phyloP scores from a whole-genome alignment of 192 early-diverging fungal species.

The Coemansia guatemalensis region DNA sequence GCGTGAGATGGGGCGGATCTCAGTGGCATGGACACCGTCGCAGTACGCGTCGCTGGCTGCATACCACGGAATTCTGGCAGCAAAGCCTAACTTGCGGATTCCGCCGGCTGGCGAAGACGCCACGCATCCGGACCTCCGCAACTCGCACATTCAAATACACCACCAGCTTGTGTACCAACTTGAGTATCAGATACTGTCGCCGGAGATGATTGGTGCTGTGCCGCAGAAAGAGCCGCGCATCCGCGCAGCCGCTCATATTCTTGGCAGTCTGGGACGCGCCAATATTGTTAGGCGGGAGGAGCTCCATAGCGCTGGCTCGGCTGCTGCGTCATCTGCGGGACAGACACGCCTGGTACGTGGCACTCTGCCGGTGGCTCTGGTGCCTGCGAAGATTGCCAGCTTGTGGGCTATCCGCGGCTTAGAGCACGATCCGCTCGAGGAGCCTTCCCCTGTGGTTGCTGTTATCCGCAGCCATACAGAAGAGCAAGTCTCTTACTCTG shows the following conservation, averaged over 20 bases:
- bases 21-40: constrained; percentile 3
- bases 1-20: constrained; percentile 17
- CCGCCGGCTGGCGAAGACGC: background rate
- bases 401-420: constrained; percentile 34
- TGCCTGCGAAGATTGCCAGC: constrained; percentile 21
- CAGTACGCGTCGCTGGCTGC: constrained; percentile 6
- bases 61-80: constrained; percentile 19
- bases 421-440: constrained; percentile 5
- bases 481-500: background rate
- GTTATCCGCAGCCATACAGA: background rate
- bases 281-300: constrained; percentile 44
- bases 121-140: constrained; percentile 25
- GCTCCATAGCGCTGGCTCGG: background rate
- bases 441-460: background rate
- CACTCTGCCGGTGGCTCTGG: constrained; percentile 35
- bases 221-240: constrained; percentile 20
- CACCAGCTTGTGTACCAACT: constrained; percentile 48
- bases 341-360: constrained; percentile 15
- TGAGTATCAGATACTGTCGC: constrained; percentile 20
- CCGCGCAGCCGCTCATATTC: constrained; percentile 20
- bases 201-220: background rate
- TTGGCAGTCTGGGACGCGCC: constrained; percentile 9
- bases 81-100: constrained; percentile 10
- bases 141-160: constrained; percentile 49
- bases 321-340: background rate